Evolutionary conservation across 192 early-diverging fungal genomes (phyloP), one percentile per base, ranked within the genome.

Genomic region (Mortierella alpina): DNA sequence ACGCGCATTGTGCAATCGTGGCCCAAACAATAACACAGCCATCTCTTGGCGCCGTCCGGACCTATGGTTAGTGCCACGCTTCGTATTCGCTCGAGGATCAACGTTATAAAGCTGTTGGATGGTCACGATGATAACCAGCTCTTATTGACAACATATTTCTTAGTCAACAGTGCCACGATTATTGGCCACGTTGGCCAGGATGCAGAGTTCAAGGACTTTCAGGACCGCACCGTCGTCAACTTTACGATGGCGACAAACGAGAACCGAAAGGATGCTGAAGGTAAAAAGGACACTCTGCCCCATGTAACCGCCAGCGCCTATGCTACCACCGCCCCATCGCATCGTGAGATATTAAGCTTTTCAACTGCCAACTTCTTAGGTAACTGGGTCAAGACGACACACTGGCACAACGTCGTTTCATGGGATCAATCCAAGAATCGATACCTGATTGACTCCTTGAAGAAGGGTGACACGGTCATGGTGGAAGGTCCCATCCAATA

Each of bases 121-220:
- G 6, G 44, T 62, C 20, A 62, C 42, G 18, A 15, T n/a, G 2
- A 5, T n/a, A 31, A 7, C 20, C 18, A 31, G n/a, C 14, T 52
- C 7, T 42, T 59, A 51, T 13, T 42, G 4, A 10, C 9, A 47
- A 62, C 13, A 42, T 45, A 0, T 39, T 10, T 1, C n/a, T 20
- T 69, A 88, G 84, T 93, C 50, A 93, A 93, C 83, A 90, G 90
- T 84, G 88, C 86, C 13, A 89, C 84, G 5, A 78, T 93, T 59
- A 62, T 92, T 44, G 92, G 92, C 54, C 81, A 84, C 63, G 88
- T 92, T 13, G 92, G 92, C 12, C 73, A 83, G 15, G 91, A 93
- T 75, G 83, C 88, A 12, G 82, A 86, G 46, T 66, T 84, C 3
- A 63, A 59, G 47, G 68, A 88, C 41, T 17, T 47, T 17, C 75